A percentile compares a stretch with the other conserved stretches of the same genome.
Conservation (phyloP, 2,329 filamentous ascomycete species). For the Macrophomina phaseolina region DNA sequence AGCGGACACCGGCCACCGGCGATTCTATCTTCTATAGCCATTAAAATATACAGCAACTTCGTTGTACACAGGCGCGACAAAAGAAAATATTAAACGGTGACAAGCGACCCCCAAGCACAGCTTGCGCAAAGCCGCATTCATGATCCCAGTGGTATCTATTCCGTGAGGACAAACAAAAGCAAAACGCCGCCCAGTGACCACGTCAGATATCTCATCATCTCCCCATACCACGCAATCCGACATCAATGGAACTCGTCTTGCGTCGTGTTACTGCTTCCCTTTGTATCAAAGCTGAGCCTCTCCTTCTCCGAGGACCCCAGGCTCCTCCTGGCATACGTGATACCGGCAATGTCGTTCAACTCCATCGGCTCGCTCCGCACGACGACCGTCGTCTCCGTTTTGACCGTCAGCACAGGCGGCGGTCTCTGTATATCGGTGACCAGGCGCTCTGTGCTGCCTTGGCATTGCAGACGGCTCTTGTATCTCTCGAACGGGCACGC, state of each 20-base stretch:
- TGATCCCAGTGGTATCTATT: not conserved
- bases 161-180: not conserved
- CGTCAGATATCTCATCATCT: not conserved
- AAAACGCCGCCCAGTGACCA: constrained; percentile 11
- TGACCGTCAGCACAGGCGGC: constrained; percentile 36
- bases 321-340: not conserved
- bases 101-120: not conserved
- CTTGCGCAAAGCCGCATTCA: not conserved
- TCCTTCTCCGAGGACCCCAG: constrained; percentile 7
- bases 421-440: not conserved
- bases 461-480: not conserved
- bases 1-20: no score
- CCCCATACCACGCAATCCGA: not conserved
- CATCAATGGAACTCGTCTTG: constrained; percentile 4
- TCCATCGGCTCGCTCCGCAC: constrained; percentile 29
- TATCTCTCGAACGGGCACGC: constrained; percentile 30
- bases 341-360: constrained; percentile 6
- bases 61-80: not conserved
- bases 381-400: constrained; percentile 52
- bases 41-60: no score
- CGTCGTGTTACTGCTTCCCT: not conserved
- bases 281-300: constrained; percentile 6
- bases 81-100: not conserved
- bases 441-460: constrained; percentile 15
- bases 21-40: no score